phyloP scores from a whole-genome alignment of 148 eudicot genomes.

The Silene uniflora region DNA sequence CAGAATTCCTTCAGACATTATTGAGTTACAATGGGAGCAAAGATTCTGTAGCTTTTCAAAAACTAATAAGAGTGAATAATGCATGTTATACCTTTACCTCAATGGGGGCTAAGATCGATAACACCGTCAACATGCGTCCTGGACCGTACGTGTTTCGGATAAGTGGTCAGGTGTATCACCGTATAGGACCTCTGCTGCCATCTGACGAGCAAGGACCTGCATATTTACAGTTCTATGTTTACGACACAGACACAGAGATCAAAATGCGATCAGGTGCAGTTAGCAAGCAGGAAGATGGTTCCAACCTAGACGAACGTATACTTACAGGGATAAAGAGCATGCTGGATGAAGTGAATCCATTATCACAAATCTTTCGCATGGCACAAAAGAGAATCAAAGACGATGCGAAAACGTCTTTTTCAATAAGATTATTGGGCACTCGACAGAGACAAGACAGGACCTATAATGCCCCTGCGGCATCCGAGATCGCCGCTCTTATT shows the following conservation, averaged over 20 bases:
- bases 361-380: constrained; percentile 17
- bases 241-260: constrained; percentile 3
- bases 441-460: too few relatives aligned
- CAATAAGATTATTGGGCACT: neutral
- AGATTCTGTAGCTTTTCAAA: neutral
- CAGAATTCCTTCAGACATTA: neutral
- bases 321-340: neutral
- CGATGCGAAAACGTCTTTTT: neutral
- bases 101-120: constrained; percentile 19
- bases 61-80: constrained; percentile 19
- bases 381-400: constrained; percentile 6
- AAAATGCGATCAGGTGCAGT: neutral
- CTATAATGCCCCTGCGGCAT: too few relatives aligned
- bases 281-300: neutral
- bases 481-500: too few relatives aligned
- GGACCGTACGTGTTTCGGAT: constrained; percentile 24
- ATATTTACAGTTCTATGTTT: constrained; percentile 23
- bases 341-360: constrained; percentile 18
- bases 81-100: constrained; percentile 25
- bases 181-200: constrained; percentile 22
- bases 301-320: neutral
- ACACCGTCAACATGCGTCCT: neutral
- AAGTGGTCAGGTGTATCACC: constrained; percentile 19
- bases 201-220: constrained; percentile 5
- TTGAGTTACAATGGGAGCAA: neutral